A percentile compares a stretch with the other conserved stretches of the same genome.
These are phyloP conservation scores for Mycena indigotica DNA, from an alignment of 768 basidiomycete species.

Conservation along the genomic window DNA sequence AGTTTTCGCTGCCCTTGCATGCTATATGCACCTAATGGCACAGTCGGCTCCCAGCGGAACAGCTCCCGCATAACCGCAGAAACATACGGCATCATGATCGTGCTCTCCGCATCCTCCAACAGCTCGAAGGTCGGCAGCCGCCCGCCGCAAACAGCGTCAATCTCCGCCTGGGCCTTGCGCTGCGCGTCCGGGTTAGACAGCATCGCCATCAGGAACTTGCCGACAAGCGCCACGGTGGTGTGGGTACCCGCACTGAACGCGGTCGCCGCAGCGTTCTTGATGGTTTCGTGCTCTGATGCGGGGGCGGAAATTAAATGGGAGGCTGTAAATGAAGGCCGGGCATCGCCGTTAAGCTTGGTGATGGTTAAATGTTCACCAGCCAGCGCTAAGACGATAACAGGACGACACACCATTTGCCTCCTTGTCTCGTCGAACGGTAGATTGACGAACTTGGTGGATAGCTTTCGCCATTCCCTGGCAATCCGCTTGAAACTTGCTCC, in stretches of 20 bases:
- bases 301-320: not conserved
- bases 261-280: not conserved
- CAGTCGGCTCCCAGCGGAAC: constrained; percentile 27
- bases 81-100: constrained; percentile 33
- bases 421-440: constrained; percentile 38
- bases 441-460: constrained; percentile 36
- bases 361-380: too few species aligned
- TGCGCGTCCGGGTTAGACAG: constrained; percentile 33
- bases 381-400: too few species aligned
- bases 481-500: constrained; percentile 38
- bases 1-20: not conserved
- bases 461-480: constrained; percentile 41
- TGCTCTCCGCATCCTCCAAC: constrained; percentile 25
- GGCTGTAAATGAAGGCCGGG: not conserved
- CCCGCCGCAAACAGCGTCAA: constrained; percentile 36
- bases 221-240: constrained; percentile 31
- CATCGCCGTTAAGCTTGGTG: too few species aligned
- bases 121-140: constrained; percentile 35
- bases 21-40: not conserved
- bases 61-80: constrained; percentile 34
- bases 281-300: not conserved
- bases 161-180: constrained; percentile 35
- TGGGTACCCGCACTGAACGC: constrained; percentile 21
- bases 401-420: constrained; percentile 30
- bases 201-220: constrained; percentile 36